phyloP scores from a whole-genome alignment of 139 green algal genomes.

The Penium margaritaceum region DNA sequence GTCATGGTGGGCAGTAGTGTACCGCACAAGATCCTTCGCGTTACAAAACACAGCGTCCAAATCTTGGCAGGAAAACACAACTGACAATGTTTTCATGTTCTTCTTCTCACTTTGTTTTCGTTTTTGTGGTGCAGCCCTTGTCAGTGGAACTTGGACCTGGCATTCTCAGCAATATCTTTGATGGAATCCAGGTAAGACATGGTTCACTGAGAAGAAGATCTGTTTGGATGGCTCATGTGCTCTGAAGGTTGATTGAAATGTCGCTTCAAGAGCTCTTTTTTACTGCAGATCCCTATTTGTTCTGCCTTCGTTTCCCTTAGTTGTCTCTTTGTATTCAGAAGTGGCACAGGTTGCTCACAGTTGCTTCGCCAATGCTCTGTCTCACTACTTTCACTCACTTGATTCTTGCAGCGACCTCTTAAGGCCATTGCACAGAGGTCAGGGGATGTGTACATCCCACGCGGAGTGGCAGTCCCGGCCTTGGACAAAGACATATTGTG shows the following conservation, averaged over 20 bases:
- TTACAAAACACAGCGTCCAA: background rate
- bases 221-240: too few relatives aligned
- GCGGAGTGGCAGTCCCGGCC: constrained; percentile 83
- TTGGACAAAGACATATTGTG: constrained; percentile 74
- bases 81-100: background rate
- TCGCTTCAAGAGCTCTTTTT: too few relatives aligned
- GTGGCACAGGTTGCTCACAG: too few relatives aligned
- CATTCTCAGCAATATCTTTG: constrained; percentile 95
- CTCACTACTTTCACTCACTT: too few relatives aligned
- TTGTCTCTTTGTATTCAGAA: too few relatives aligned
- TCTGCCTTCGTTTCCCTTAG: too few relatives aligned
- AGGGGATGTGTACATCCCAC: constrained; percentile 89
- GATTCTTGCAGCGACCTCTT: constrained; percentile 66
- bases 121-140: constrained; percentile 58
- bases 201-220: too few relatives aligned
- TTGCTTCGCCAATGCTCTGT: too few relatives aligned
- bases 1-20: too few relatives aligned
- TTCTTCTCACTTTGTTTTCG: background rate
- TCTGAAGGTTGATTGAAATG: too few relatives aligned
- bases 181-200: constrained; percentile 86
- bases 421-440: constrained; percentile 76
- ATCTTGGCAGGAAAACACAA: background rate
- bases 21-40: too few relatives aligned
- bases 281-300: too few relatives aligned
- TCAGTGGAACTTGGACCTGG: constrained; percentile 92